phyloP scores from a whole-genome alignment of 352 stramenopile species.

The Pythium brassicae region DNA sequence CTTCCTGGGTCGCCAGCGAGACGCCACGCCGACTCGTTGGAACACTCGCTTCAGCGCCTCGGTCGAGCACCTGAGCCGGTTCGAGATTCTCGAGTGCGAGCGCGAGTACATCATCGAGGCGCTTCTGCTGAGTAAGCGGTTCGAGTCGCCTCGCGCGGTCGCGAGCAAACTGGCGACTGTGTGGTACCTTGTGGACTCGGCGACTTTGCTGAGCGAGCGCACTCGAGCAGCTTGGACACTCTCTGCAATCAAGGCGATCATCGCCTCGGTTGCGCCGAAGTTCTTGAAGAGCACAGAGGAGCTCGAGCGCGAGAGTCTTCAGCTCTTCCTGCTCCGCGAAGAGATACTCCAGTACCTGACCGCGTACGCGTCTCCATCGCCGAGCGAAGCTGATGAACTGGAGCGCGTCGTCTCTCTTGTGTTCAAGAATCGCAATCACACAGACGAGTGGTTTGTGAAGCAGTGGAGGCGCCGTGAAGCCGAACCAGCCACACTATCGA shows the following conservation, averaged over 20 bases:
- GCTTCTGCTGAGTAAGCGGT: slow-evolving; percentile 24
- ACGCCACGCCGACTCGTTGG: background rate
- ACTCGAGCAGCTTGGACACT: slow-evolving; percentile 2
- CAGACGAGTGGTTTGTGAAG: slow-evolving; percentile 22
- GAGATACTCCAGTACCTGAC: slow-evolving; percentile 8
- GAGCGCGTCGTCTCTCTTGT: background rate
- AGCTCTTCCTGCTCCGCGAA: slow-evolving; percentile 10
- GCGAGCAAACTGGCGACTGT: slow-evolving; percentile 20
- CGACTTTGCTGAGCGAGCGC: background rate
- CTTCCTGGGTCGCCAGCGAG: slow-evolving; percentile 14
- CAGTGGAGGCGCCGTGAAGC: slow-evolving; percentile 11
- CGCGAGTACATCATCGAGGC: slow-evolving; percentile 26
- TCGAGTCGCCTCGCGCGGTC: slow-evolving; percentile 9
- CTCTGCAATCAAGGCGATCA: slow-evolving; percentile 6
- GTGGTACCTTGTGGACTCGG: slow-evolving; percentile 13
- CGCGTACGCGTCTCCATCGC: background rate
- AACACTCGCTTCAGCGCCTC: slow-evolving; percentile 3
- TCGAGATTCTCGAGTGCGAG: slow-evolving; percentile 25
- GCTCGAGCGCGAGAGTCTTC: slow-evolving; percentile 11
- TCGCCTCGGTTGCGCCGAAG: slow-evolving; percentile 4
- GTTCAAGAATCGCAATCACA: slow-evolving; percentile 9
- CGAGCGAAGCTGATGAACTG: background rate
- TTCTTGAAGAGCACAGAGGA: slow-evolving; percentile 8
- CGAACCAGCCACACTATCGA: background rate
- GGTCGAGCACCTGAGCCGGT: slow-evolving; percentile 23